These are phyloP conservation scores for Avicennia marina DNA, from an alignment of 257 asterid species.

Conservation along the genomic window DNA sequence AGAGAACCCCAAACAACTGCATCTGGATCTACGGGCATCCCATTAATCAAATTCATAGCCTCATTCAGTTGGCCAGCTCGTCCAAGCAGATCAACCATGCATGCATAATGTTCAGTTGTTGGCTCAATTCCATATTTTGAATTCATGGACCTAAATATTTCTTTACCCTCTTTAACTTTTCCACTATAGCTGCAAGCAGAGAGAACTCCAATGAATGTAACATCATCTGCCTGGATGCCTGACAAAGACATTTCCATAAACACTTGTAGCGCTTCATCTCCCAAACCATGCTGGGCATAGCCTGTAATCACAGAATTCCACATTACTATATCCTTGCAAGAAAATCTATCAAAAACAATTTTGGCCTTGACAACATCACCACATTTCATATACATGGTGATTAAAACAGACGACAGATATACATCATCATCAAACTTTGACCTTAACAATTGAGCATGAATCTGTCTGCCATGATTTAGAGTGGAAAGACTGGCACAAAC, in stretches of 20 bases:
- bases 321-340: slow-evolving; percentile 57
- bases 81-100: slow-evolving; percentile 76
- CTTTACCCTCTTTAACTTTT: slow-evolving; percentile 59
- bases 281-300: slow-evolving; percentile 71
- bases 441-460: slow-evolving; percentile 56
- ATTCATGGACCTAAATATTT: slow-evolving; percentile 58
- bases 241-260: slow-evolving; percentile 44
- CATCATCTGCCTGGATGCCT: slow-evolving; percentile 40
- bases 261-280: slow-evolving; percentile 43
- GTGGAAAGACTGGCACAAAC: slow-evolving; percentile 70
- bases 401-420: slow-evolving; percentile 46
- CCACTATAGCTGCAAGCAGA: slow-evolving; percentile 86
- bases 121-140: slow-evolving; percentile 45
- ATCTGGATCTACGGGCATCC: slow-evolving; percentile 60
- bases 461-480: slow-evolving; percentile 59
- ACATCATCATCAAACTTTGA: slow-evolving; percentile 38
- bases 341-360: slow-evolving; percentile 46
- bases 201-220: slow-evolving; percentile 63
- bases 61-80: slow-evolving; percentile 57
- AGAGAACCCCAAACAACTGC: slow-evolving; percentile 77
- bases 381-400: slow-evolving; percentile 77
- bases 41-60: slow-evolving; percentile 57
- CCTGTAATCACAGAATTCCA: slow-evolving; percentile 82
- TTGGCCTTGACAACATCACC: slow-evolving; percentile 58
- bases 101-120: slow-evolving; percentile 53